phyloP scores from a whole-genome alignment of 2,329 filamentous ascomycete genomes.

The Aspergillus fumigatus region DNA sequence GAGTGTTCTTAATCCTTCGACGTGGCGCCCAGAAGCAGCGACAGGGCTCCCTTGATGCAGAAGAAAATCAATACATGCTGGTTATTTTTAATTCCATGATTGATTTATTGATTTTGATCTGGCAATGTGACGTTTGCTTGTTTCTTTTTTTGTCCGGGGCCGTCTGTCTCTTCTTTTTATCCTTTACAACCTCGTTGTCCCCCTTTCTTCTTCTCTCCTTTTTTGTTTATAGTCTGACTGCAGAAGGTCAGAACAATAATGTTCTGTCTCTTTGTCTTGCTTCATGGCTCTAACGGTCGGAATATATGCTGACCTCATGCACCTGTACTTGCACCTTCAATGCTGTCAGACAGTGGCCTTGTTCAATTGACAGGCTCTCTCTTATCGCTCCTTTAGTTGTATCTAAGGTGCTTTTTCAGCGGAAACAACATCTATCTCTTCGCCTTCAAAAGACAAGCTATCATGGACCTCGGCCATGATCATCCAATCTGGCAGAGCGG shows the following conservation, averaged over 20 bases:
- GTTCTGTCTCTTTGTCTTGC: background rate
- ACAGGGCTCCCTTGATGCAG: background rate
- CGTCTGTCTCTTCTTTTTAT: constrained; percentile 4
- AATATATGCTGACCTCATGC: background rate
- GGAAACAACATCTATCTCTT: background rate
- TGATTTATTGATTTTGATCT: background rate
- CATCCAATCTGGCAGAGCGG: background rate
- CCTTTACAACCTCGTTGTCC: background rate
- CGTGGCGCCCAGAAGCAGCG: background rate
- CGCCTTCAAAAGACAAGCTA: background rate
- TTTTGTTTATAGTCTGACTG: background rate
- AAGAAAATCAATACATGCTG: background rate
- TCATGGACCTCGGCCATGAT: constrained; percentile 1
- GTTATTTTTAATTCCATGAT: background rate
- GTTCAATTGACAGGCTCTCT: background rate
- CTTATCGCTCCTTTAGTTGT: background rate
- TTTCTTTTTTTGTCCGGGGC: background rate
- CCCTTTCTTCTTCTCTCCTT: background rate
- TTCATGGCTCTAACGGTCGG: background rate
- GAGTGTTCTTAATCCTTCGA: background rate
- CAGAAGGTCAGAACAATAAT: background rate
- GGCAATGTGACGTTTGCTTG: background rate
- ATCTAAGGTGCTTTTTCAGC: background rate
- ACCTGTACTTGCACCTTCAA: background rate
- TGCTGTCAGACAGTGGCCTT: background rate